These are phyloP conservation scores for Agrocybe pediades DNA, from an alignment of 768 basidiomycete genomes.

Conservation along the genomic window DNA sequence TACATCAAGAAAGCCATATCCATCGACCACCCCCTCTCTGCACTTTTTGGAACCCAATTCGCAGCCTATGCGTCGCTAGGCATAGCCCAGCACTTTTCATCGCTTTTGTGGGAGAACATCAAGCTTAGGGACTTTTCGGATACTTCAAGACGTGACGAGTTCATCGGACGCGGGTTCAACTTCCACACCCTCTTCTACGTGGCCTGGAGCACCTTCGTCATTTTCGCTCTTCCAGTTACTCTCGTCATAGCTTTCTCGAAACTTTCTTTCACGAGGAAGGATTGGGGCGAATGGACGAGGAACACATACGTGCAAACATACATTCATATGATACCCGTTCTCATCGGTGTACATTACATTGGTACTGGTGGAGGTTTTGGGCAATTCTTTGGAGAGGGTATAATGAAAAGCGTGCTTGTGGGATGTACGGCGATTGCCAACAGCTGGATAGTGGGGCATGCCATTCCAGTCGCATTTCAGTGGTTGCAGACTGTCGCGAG, in stretches of 20 bases:
- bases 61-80: not conserved
- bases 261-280: not conserved
- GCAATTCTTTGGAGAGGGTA: not conserved
- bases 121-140: not conserved
- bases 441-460: not conserved
- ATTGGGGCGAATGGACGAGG: conserved; percentile 5
- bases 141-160: not conserved
- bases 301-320: conserved; percentile 4
- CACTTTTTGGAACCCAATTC: not conserved
- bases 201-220: conserved; percentile 2
- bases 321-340: conserved; percentile 2
- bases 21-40: not conserved
- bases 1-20: not conserved
- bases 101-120: not conserved
- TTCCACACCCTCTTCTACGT: not conserved
- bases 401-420: not conserved
- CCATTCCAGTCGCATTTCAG: not conserved
- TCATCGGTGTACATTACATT: not conserved
- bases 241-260: not conserved
- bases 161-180: not conserved
- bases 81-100: conserved; percentile 1
- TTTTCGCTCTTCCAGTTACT: not conserved
- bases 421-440: not conserved
- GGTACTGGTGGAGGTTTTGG: not conserved
- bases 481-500: not conserved